These are phyloP conservation scores for Acanthamoeba royreba DNA, from an alignment of 208 protist genomes.

Conservation along the genomic window DNA sequence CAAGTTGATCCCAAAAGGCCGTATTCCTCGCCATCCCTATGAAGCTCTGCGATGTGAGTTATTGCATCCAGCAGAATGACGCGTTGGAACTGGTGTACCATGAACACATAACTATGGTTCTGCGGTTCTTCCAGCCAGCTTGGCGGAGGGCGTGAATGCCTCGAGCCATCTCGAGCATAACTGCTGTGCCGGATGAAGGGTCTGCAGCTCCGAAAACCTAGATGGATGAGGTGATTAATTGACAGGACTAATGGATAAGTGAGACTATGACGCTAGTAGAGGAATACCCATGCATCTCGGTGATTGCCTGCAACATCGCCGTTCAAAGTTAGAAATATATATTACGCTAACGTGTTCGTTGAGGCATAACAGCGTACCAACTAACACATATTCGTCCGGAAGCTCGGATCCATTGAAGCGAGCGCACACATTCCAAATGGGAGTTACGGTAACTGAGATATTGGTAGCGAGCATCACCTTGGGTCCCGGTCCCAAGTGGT, in stretches of 20 bases:
- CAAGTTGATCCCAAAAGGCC: no score
- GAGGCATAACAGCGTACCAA: not conserved
- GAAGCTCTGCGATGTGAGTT: no score
- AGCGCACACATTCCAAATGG: not conserved
- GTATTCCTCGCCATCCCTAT: no score
- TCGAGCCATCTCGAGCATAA: constrained; percentile 41
- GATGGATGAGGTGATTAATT: not conserved
- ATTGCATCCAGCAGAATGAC: no score
- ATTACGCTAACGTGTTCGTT: not conserved
- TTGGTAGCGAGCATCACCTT: not conserved
- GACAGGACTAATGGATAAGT: not conserved
- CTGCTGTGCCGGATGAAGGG: constrained; percentile 35
- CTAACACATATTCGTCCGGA: not conserved
- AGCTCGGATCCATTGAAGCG: not conserved
- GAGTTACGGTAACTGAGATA: not conserved
- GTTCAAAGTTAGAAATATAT: not conserved
- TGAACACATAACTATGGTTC: no score
- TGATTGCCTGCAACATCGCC: not conserved
- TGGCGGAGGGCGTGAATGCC: no score
- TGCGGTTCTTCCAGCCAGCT: no score
- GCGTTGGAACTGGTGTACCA: no score
- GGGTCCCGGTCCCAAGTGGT: not conserved
- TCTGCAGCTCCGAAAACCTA: constrained; percentile 51
- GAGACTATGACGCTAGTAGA: not conserved
- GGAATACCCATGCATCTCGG: not conserved